Base-by-base conservation (phyloP, 2,329 filamentous ascomycete genomes). In the Ascochyta clinopodiicola region DNA sequence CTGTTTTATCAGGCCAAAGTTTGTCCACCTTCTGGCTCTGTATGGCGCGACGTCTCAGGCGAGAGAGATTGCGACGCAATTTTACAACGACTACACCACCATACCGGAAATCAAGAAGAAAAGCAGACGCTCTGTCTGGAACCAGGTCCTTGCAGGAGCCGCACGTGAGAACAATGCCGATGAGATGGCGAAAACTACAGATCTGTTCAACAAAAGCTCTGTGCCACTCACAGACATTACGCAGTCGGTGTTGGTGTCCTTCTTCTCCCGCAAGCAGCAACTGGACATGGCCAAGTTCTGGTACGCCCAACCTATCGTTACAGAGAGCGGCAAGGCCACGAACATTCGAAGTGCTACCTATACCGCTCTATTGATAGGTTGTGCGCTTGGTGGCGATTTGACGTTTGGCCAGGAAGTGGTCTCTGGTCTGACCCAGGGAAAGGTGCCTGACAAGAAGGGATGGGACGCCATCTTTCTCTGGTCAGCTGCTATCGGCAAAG, bases 401-500 rank as follows among this genome's bases (percentile, higher is more conserved):
- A 39, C 59, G 0, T 74, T 68, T 46, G 72, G 73, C 10, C 47
- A 80, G 84, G 49, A 81, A 84, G 55, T 73, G 1, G 64, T 75
- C 12, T 62, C 68, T 17, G 75, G 73, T 12, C 59, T 82, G 38
- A 63, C 77, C 2, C 70, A 70, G 45, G 56, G 54, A 22, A 46
- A 54, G 1, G 63, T 62, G 38, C 69, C 64, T 0, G 57, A 61
- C 34, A 86, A 88, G 59, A 75, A 80, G 29, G 82, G 83, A 21
- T 92, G 90, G 86, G 88, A 95, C 68, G 82, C 88, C 12, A 79
- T 91, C 12, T 83, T 95, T 38, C 85, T 91, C 47, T 93, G 89
- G 86, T 88, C 91, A 27, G 87, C 90, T 12, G 82, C 88, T 7
- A 84, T 86, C 50, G 89, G 88, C 19, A 90, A 88, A 69, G 86